These are phyloP conservation scores for Sphaerulina musiva DNA, from an alignment of 2,329 filamentous ascomycete genomes.

Conservation along the genomic window DNA sequence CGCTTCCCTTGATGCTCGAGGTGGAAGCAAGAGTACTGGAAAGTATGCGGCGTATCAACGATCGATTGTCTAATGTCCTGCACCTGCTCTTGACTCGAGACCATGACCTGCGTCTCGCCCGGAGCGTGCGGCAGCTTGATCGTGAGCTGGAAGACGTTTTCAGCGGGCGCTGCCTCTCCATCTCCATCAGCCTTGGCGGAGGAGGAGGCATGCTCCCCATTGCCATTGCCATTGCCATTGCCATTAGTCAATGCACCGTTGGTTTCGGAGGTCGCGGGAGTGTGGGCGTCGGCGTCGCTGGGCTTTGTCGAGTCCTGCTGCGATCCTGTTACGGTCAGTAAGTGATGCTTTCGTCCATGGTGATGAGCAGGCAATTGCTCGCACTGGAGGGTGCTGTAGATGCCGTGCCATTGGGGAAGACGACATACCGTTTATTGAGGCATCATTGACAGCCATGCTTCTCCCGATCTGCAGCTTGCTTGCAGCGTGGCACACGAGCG, in stretches of 20 bases:
- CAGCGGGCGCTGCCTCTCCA: slow-evolving; percentile 17
- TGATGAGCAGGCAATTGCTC: neutral
- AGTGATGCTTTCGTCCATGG: neutral
- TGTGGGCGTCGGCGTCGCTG: slow-evolving; percentile 8
- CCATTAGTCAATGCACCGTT: slow-evolving; percentile 11
- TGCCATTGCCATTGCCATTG: slow-evolving; percentile 13
- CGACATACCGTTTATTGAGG: slow-evolving; percentile 14
- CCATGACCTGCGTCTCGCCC: slow-evolving; percentile 77
- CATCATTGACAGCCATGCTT: slow-evolving; percentile 16
- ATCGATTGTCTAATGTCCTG: slow-evolving; percentile 96
- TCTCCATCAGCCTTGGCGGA: slow-evolving; percentile 23
- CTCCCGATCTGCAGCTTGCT: neutral
- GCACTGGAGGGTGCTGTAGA: neutral
- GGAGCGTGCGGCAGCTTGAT: slow-evolving; percentile 76
- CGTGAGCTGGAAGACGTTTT: slow-evolving; percentile 60
- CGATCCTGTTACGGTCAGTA: slow-evolving; percentile 6
- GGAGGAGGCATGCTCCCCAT: slow-evolving; percentile 13
- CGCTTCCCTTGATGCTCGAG: slow-evolving; percentile 81
- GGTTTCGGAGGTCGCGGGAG: slow-evolving; percentile 5
- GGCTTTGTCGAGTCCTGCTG: slow-evolving; percentile 10
- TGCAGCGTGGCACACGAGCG: neutral
- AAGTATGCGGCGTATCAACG: slow-evolving; percentile 84
- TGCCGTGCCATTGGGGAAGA: neutral
- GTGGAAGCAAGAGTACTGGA: slow-evolving; percentile 98
- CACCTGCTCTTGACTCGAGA: slow-evolving; percentile 81